A percentile compares a stretch with the other conserved stretches of the same genome.
phyloP scores from a whole-genome alignment of 306 rosid species.

The cucumber (Cucumis sativus) region Cucumber_9930_V3 NC_026656.2:6171501-6172000 shows the following conservation, averaged over 20 bases:
- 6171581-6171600: conserved; percentile 11
- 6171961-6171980: conserved; percentile 85
- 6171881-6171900: conserved; percentile 66
- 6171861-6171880: conserved; percentile 60
- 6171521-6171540: neutral
- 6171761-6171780: conserved; percentile 95
- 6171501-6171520: neutral
- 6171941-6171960: conserved; percentile 81
- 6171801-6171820: conserved; percentile 79
- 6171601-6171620: conserved; percentile 11
- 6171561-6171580: conserved; percentile 4
- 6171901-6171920: conserved; percentile 83
- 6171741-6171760: conserved; percentile 93
- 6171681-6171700: conserved; percentile 68
- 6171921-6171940: conserved; percentile 60
- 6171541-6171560: neutral
- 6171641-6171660: neutral
- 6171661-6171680: conserved; percentile 53
- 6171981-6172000: conserved; percentile 77
- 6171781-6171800: conserved; percentile 84
- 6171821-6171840: conserved; percentile 71
- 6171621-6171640: neutral
- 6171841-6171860: conserved; percentile 88
- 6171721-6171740: conserved; percentile 92
- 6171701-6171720: conserved; percentile 79